phyloP scores from a whole-genome alignment of 192 early-diverging fungal genomes.

The Umbelopsis sp. region DNA sequence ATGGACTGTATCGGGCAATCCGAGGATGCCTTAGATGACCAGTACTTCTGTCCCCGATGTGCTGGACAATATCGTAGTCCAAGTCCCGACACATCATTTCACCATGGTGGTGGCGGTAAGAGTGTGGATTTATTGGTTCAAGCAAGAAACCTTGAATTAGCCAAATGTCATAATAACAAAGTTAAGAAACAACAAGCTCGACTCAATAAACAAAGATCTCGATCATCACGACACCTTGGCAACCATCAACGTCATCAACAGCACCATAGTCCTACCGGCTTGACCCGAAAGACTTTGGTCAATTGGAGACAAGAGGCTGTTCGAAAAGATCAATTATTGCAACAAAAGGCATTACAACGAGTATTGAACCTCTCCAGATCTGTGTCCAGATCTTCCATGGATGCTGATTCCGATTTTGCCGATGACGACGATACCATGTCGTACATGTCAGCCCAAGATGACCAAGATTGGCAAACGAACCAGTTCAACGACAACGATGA shows the following conservation, averaged over 20 bases:
- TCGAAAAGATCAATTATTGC: conserved; percentile 11
- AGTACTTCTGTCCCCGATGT: conserved; percentile 63
- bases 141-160: conserved; percentile 7
- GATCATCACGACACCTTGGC: not conserved
- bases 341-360: conserved; percentile 11
- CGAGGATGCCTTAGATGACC: conserved; percentile 53
- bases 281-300: not conserved
- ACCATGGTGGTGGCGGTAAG: not conserved
- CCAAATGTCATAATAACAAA: not conserved
- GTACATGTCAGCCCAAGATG: conserved; percentile 1
- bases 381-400: not conserved
- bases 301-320: conserved; percentile 28
- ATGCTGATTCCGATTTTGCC: conserved; percentile 15
- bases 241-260: not conserved
- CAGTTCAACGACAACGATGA: not conserved
- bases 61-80: conserved; percentile 29
- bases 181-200: conserved; percentile 9
- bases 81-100: not conserved
- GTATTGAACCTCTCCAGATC: conserved; percentile 16
- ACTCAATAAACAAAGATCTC: not conserved
- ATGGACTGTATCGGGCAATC: conserved; percentile 65
- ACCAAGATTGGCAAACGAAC: conserved; percentile 1
- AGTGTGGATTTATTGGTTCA: conserved; percentile 11
- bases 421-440: not conserved
- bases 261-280: not conserved